Evolutionary conservation across 495 filamentous ascomycete genomes (phyloP), one percentile per base, ranked within the genome.

Genomic region (Hypoxylon lienhwacheense): DNA sequence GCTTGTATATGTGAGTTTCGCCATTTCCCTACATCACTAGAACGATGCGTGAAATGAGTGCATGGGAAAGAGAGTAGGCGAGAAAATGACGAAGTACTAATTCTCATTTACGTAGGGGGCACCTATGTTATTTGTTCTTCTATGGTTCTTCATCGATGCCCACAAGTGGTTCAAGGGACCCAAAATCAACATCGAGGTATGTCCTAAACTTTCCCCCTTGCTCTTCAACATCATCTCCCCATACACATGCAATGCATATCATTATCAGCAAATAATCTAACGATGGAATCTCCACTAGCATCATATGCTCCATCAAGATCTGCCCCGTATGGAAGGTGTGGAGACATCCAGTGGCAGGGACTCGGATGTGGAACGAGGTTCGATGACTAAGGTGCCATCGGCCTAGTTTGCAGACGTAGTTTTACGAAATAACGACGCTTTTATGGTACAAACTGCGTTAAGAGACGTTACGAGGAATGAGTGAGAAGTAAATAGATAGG

Each of bases 131-230:
- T 67, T 76, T 3, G 77, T 87, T 7, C 62, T 77, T 4, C 67
- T 88, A 37, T 90, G 86, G 85, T 91, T 85, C 79, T 78, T 81
- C 64, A 65, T 88, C 0, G 80, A 81, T 25, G 86, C 86, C 0
- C 73, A 73, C 8, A 83, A 82, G 55, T 89, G 86, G 85, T 90
- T 87, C 60, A 85, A 84, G 28, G 87, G 87, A 0, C 87, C 87
- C 0, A 81, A 82, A 57, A 81, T 87, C 60, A 89, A 88, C 37
- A 69, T 88, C 17, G 76, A 85, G 42, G 65, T 67, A 50, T 46
- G 65, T 56, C 11, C 15, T 7, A 15, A 16, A 5, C 11, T 28
- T 10, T 2, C 8, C 24, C 11, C 2, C 1, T 19, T 29, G 6
- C 22, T 7, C 32, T 26, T 26, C 11, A 3, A 21, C 21, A 19